These are phyloP conservation scores for Lachancea thermotolerans DNA, from an alignment of 805 yeast genomes.

Conservation along the genomic window DNA sequence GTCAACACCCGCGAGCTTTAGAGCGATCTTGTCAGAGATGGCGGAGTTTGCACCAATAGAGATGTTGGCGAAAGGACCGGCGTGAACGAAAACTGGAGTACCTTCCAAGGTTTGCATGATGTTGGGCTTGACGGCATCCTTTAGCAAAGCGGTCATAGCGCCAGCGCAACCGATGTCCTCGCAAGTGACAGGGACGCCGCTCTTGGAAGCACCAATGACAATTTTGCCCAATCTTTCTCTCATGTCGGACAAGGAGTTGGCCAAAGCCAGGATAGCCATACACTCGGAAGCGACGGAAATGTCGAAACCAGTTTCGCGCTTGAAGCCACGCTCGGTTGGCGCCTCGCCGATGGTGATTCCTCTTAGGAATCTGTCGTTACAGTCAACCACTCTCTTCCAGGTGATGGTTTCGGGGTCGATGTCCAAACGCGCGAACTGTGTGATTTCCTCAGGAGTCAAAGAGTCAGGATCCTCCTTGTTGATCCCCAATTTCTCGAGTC, in stretches of 20 bases:
- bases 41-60: constrained; percentile 84
- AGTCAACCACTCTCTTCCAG: constrained; percentile 79
- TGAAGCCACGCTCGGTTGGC: constrained; percentile 70
- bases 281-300: constrained; percentile 80
- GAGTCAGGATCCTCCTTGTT: constrained; percentile 64
- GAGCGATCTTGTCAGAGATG: constrained; percentile 74
- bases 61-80: constrained; percentile 85
- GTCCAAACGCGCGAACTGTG: constrained; percentile 60
- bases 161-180: constrained; percentile 85
- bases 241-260: constrained; percentile 63
- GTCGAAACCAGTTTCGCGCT: constrained; percentile 72
- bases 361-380: constrained; percentile 74
- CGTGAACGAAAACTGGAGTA: constrained; percentile 81
- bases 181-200: constrained; percentile 71
- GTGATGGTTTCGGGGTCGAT: constrained; percentile 75
- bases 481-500: constrained; percentile 64
- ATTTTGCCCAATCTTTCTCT: constrained; percentile 68
- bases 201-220: constrained; percentile 62
- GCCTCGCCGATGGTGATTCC: constrained; percentile 77
- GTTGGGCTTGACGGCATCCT: constrained; percentile 79
- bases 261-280: constrained; percentile 78
- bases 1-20: constrained; percentile 66
- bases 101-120: constrained; percentile 86
- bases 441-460: constrained; percentile 61
- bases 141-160: constrained; percentile 72